Base-by-base conservation (phyloP, 495 filamentous ascomycete genomes). In the Tuber umbilicatum region DNA sequence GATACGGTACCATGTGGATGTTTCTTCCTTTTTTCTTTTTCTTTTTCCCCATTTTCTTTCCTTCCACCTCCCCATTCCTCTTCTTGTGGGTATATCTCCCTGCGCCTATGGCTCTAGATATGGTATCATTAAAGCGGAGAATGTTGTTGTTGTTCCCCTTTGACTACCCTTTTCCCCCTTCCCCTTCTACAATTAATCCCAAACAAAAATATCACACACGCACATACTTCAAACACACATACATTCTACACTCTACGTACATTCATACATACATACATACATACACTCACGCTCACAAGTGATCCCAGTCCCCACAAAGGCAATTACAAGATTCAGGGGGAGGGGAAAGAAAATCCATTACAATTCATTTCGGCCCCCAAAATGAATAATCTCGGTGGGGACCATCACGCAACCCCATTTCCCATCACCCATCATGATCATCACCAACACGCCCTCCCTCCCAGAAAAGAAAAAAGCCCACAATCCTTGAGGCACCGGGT, bases 401-500 rank as follows among this genome's bases (percentile, higher is more conserved):
- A n/a, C 9, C 39, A 45, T 16, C 12, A 64, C 55, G 19, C 55
- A 27, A 27, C 55, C 55, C 55, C 55, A 64, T 35, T 64, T 64
- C 55, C 45, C 14, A 16, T 64, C 55, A 64, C 17, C 55, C n/a
- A 55, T n/a, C 55, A 64, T 60, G 23, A 31, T 60, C 50, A 27
- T 60, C n/a, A 2, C 12, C 27, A 1, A 9, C 10, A 3, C 16
- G 0, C 12, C 27, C 55, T 10, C 27, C 14, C 12, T 6, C 55
- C 55, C 27, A 35, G 10, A 31, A 64, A 35, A 64, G 31, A 1
- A 5, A 64, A n/a, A n/a, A n/a, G n/a, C 3, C 55, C 12, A 64
- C 55, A 35, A 64, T 64, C 55, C 55, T 19, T 64, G 55, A 64
- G 35, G 55, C 55, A 64, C 55, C 55, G 55, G 55, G 55, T 64